Percentiles rank a stretch among this genome's conserved stretches.
phyloP scores from a whole-genome alignment of 2,329 filamentous ascomycete genomes.

The Cucurbitaria berberidis region DNA sequence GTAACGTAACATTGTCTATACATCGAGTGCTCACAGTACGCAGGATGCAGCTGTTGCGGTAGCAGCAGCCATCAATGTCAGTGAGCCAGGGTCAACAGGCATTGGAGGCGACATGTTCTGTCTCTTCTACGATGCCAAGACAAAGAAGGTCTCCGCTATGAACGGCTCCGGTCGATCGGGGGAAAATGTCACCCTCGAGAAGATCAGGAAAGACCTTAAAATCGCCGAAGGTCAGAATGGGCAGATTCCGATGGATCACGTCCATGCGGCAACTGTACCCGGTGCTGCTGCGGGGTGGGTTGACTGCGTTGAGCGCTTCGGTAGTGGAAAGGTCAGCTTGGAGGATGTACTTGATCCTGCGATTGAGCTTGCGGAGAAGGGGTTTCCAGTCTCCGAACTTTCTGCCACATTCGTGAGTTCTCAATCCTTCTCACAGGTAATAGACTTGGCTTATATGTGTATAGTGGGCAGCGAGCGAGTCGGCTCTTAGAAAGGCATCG shows the following conservation, averaged over 20 bases:
- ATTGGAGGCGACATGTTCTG: slow-evolving; percentile 99
- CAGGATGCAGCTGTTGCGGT: slow-evolving; percentile 97
- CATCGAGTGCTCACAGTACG: slow-evolving; percentile 3
- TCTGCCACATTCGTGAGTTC: slow-evolving; percentile 69
- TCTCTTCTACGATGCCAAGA: slow-evolving; percentile 85
- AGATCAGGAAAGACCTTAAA: slow-evolving; percentile 71
- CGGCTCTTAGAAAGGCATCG: slow-evolving; percentile 71
- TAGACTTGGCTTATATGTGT: slow-evolving; percentile 7
- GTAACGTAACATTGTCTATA: slow-evolving; percentile 43
- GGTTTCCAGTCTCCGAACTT: slow-evolving; percentile 87
- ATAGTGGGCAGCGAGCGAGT: slow-evolving; percentile 75
- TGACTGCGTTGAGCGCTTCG: slow-evolving; percentile 85
- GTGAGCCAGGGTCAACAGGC: slow-evolving; percentile 89
- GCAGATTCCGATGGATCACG: slow-evolving; percentile 74
- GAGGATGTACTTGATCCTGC: slow-evolving; percentile 81
- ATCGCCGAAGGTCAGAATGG: slow-evolving; percentile 63
- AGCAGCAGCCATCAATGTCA: slow-evolving; percentile 89
- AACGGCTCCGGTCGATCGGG: slow-evolving; percentile 93
- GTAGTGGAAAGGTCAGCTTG: slow-evolving; percentile 81
- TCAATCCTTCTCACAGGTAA: neutral
- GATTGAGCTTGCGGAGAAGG: slow-evolving; percentile 83
- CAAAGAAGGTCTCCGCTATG: slow-evolving; percentile 79
- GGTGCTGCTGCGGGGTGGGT: slow-evolving; percentile 94
- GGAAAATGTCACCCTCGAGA: slow-evolving; percentile 70
- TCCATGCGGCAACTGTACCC: slow-evolving; percentile 84